phyloP scores from a whole-genome alignment of 345 rosid species.

The Populus simonii region DNA sequence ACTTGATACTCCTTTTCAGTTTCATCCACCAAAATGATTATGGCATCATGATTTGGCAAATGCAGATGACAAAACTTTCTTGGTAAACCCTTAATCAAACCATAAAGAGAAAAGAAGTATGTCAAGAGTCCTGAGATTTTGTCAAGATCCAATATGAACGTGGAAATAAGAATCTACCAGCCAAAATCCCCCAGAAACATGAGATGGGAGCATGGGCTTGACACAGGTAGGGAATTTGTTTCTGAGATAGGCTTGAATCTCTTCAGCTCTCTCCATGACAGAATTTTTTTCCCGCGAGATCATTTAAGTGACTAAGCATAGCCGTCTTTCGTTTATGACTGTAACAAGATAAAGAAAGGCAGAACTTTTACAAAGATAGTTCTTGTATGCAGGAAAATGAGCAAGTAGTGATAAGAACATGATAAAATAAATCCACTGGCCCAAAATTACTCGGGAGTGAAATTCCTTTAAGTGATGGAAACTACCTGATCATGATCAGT shows the following conservation, averaged over 20 bases:
- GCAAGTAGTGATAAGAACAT: background rate
- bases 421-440: too few relatives aligned
- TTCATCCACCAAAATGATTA: slow-evolving; percentile 23
- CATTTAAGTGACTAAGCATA: background rate
- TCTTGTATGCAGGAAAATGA: background rate
- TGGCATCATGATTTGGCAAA: slow-evolving; percentile 26
- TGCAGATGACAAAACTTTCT: slow-evolving; percentile 8
- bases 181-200: slow-evolving; percentile 31
- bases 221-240: slow-evolving; percentile 17
- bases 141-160: background rate
- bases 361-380: background rate
- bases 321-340: background rate
- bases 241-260: slow-evolving; percentile 11
- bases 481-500: too few relatives aligned
- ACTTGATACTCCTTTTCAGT: background rate
- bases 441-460: too few relatives aligned
- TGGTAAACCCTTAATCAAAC: slow-evolving; percentile 16
- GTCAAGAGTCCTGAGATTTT: background rate
- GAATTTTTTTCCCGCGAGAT: background rate
- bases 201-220: slow-evolving; percentile 21
- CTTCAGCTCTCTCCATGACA: slow-evolving; percentile 12
- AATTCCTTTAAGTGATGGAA: too few relatives aligned
- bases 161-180: slow-evolving; percentile 16
- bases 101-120: background rate
- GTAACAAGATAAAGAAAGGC: background rate